phyloP scores from a whole-genome alignment of 2,329 filamentous ascomycete genomes.

The Curvularia hawaiiensis region DNA sequence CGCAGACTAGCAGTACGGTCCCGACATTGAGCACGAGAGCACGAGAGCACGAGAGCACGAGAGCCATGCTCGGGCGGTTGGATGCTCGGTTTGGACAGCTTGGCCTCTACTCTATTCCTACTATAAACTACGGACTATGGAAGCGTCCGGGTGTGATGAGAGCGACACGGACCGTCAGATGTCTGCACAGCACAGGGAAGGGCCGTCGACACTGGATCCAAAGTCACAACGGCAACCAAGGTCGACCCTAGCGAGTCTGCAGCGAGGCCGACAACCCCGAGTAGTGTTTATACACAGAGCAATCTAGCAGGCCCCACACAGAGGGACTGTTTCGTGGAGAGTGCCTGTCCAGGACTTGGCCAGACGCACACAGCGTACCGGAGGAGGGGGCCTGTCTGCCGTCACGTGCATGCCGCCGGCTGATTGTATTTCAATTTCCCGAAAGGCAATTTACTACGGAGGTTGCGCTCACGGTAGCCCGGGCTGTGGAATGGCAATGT shows the following conservation, averaged over 20 bases:
- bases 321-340: background rate
- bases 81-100: background rate
- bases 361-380: background rate
- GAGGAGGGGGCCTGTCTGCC: background rate
- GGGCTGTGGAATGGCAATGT: background rate
- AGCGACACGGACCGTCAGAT: background rate
- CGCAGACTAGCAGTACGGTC: background rate
- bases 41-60: background rate
- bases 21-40: background rate
- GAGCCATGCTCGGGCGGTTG: background rate
- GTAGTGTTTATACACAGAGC: background rate
- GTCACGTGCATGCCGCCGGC: background rate
- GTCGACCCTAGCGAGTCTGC: background rate
- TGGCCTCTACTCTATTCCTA: background rate
- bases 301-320: background rate
- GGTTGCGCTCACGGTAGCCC: constrained; percentile 2
- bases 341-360: background rate
- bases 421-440: background rate
- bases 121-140: background rate
- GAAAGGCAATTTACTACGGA: background rate
- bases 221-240: background rate
- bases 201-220: background rate
- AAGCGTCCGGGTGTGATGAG: background rate
- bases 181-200: background rate
- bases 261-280: background rate